Percentiles rank a stretch among this genome's conserved stretches.
Conservation (phyloP, 1,284 basidiomycete species). For the Wallemia hederae region DNA sequence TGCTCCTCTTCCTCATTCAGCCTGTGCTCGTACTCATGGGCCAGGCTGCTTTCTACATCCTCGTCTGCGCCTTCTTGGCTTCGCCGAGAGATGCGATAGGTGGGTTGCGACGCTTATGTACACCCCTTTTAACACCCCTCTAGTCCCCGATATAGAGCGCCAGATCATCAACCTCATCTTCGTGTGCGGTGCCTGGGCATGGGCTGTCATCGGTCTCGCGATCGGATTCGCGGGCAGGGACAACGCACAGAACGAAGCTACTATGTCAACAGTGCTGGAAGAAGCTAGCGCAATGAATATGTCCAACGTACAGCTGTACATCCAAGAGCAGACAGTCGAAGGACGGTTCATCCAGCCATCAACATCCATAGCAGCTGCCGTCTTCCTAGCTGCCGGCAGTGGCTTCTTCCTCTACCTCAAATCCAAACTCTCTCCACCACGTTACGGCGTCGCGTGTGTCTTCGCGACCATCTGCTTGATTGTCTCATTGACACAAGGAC, state of each 20-base stretch:
- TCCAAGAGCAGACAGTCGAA: background rate
- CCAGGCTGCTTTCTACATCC: background rate
- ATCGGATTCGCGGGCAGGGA: background rate
- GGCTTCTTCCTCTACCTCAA: conserved; percentile 1
- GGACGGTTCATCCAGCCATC: background rate
- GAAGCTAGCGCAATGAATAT: background rate
- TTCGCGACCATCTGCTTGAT: background rate
- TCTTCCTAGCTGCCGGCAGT: background rate
- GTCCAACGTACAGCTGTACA: background rate
- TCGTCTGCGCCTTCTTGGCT: background rate
- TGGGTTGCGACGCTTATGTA: background rate
- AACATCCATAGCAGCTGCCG: background rate
- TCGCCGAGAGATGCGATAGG: background rate
- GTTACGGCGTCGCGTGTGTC: background rate
- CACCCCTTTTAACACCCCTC: no score
- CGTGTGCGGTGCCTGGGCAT: background rate
- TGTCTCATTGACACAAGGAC: background rate
- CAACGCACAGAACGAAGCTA: background rate
- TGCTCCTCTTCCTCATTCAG: background rate
- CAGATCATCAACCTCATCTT: background rate
- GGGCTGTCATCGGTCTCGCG: background rate
- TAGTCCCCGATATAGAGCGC: background rate
- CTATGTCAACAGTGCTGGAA: background rate
- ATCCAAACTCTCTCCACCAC: background rate
- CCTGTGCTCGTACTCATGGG: background rate